Evolutionary conservation across 371 early-diverging fungal genomes (phyloP).

Genomic region (Nematocida parisii): DNA sequence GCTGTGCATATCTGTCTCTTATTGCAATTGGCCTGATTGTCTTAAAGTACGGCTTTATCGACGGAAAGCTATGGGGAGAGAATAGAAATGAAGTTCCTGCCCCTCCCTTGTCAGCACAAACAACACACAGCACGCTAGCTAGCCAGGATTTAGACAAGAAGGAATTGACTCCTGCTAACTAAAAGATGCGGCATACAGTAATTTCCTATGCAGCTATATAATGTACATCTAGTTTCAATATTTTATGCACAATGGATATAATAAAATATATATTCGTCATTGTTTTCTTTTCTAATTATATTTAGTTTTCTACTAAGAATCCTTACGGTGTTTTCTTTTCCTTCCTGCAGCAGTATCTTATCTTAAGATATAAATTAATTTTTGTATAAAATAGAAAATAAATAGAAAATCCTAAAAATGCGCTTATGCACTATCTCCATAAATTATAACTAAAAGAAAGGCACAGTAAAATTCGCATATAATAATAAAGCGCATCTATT

Average conservation of each 20-base stretch:
- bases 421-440: too few relatives aligned
- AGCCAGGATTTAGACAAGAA: background rate
- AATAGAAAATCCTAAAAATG: too few relatives aligned
- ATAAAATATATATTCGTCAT: background rate
- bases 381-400: too few relatives aligned
- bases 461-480: too few relatives aligned
- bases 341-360: too few relatives aligned
- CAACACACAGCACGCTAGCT: background rate
- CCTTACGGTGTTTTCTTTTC: too few relatives aligned
- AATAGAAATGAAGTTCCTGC: slow-evolving; percentile 19
- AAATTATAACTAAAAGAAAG: too few relatives aligned
- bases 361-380: too few relatives aligned
- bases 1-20: slow-evolving; percentile 54
- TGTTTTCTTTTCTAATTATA: too few relatives aligned
- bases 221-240: background rate
- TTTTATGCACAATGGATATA: background rate
- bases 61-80: slow-evolving; percentile 55
- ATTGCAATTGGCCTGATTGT: slow-evolving; percentile 59
- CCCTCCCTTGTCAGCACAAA: background rate
- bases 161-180: background rate
- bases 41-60: slow-evolving; percentile 65
- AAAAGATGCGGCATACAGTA: background rate
- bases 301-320: too few relatives aligned
- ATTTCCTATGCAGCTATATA: background rate
- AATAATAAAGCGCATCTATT: too few relatives aligned